Evolutionary conservation across 1,284 basidiomycete species (phyloP).

Genomic region (Ceratobasidium papillatum): DNA sequence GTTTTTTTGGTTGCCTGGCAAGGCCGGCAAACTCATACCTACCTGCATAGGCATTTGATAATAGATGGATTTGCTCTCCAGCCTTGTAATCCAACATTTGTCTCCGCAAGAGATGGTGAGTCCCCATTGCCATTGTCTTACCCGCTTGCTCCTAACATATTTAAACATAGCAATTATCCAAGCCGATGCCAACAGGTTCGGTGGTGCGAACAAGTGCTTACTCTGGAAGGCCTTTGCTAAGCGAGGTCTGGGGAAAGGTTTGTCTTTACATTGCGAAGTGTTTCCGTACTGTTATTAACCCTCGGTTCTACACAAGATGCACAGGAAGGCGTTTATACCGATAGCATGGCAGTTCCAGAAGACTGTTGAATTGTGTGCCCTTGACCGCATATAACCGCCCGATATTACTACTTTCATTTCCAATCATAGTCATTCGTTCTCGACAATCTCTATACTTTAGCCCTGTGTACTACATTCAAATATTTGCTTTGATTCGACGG

Average conservation of each 20-base stretch:
- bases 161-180: constrained; percentile 34
- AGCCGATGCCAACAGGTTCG: constrained; percentile 41
- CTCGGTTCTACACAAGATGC: not conserved
- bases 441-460: not conserved
- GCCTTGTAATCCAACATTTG: constrained; percentile 42
- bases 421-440: not conserved
- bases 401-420: not conserved
- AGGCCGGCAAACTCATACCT: too few relatives aligned
- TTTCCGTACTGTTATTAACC: not conserved
- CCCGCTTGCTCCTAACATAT: not conserved
- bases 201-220: constrained; percentile 42
- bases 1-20: too few relatives aligned
- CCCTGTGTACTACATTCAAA: not conserved
- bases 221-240: constrained; percentile 43
- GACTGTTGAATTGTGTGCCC: not conserved
- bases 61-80: constrained; percentile 39
- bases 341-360: not conserved
- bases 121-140: not conserved
- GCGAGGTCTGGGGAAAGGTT: constrained; percentile 33
- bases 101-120: constrained; percentile 39
- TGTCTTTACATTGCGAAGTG: not conserved
- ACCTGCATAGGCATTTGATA: constrained; percentile 17
- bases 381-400: not conserved
- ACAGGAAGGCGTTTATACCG: not conserved
- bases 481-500: not conserved